Percentiles rank a stretch among this genome's conserved stretches.
Evolutionary conservation across 176 grass and related monocot genomes (phyloP).

Genomic region (Triticum dicoccoides): DNA sequence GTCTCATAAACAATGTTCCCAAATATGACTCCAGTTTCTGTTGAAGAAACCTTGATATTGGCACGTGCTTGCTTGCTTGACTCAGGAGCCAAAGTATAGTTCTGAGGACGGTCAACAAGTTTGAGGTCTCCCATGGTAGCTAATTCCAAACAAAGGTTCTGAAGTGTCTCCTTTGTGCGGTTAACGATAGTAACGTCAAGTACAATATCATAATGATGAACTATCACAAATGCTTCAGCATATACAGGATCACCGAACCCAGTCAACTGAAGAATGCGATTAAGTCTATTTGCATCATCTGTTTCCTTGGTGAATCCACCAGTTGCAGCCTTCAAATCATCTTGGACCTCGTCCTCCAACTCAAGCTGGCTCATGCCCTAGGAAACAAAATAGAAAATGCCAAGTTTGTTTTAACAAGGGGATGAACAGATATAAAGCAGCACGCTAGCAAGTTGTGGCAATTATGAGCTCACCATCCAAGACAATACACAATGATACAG

Average conservation of each 20-base stretch:
- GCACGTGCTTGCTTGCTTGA: slow-evolving; percentile 56
- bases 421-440: background rate
- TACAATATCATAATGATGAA: slow-evolving; percentile 65
- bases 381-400: slow-evolving; percentile 16
- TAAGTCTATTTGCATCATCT: slow-evolving; percentile 47
- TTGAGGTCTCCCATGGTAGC: slow-evolving; percentile 66
- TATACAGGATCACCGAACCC: slow-evolving; percentile 65
- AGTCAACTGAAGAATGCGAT: slow-evolving; percentile 59
- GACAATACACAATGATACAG: too few relatives aligned
- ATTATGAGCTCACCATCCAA: too few relatives aligned
- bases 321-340: slow-evolving; percentile 64
- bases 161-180: slow-evolving; percentile 59
- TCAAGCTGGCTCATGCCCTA: slow-evolving; percentile 66
- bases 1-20: slow-evolving; percentile 69
- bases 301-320: slow-evolving; percentile 55
- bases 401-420: slow-evolving; percentile 3
- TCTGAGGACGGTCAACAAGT: slow-evolving; percentile 60
- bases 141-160: slow-evolving; percentile 67
- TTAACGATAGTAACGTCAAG: slow-evolving; percentile 67
- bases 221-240: slow-evolving; percentile 64
- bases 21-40: slow-evolving; percentile 65
- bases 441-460: background rate
- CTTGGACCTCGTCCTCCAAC: slow-evolving; percentile 61
- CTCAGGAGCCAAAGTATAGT: slow-evolving; percentile 59
- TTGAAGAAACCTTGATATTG: slow-evolving; percentile 66